A percentile compares a stretch with the other conserved stretches of the same genome.
These are phyloP conservation scores for Ceriops zippeliana DNA, from an alignment of 345 rosid genomes.

Conservation along the genomic window DNA sequence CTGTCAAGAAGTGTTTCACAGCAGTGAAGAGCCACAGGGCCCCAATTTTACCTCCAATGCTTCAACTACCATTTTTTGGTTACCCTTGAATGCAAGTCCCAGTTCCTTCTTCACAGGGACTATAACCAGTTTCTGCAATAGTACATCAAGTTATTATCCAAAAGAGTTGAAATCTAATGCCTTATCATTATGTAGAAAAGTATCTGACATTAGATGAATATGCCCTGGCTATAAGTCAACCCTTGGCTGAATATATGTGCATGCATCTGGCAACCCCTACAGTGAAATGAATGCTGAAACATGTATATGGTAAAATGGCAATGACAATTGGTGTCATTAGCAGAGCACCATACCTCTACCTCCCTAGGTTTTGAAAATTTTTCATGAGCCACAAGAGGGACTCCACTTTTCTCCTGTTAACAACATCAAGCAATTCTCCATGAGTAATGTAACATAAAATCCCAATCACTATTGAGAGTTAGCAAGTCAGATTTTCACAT, in stretches of 20 bases:
- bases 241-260: too few relatives aligned
- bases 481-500: too few relatives aligned
- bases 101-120: constrained; percentile 76
- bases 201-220: too few relatives aligned
- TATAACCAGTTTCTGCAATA: constrained; percentile 69
- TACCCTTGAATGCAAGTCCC: constrained; percentile 84
- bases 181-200: too few relatives aligned
- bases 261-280: not conserved
- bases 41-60: constrained; percentile 57
- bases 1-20: not conserved
- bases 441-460: constrained; percentile 1
- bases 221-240: too few relatives aligned
- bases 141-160: constrained; percentile 1
- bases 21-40: not conserved
- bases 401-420: constrained; percentile 80
- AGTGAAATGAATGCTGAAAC: not conserved
- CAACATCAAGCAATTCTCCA: constrained; percentile 1
- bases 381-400: constrained; percentile 75
- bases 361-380: constrained; percentile 82
- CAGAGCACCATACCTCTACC: constrained; percentile 62
- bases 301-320: not conserved
- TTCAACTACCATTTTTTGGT: constrained; percentile 75
- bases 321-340: not conserved
- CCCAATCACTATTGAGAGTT: too few relatives aligned
- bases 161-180: not conserved